phyloP scores from a whole-genome alignment of 176 grass and related monocot genomes.

The Musa schizocarpa region DNA sequence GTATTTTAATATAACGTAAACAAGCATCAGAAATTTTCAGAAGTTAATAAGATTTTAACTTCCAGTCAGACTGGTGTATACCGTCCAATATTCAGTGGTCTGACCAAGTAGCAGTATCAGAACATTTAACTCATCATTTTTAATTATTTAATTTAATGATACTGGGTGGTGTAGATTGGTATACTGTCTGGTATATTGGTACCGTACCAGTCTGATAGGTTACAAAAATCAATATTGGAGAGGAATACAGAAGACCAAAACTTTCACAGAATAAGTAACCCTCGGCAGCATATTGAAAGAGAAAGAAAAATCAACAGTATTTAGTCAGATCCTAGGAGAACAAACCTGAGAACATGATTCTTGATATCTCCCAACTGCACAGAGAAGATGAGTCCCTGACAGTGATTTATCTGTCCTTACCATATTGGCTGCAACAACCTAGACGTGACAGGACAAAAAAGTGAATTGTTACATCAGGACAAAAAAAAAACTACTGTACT shows the following conservation, averaged over 20 bases:
- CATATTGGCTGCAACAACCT: constrained; percentile 99
- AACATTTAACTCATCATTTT: too few species aligned
- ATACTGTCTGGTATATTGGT: too few species aligned
- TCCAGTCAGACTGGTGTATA: too few species aligned
- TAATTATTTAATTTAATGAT: too few species aligned
- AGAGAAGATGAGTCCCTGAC: constrained; percentile 92
- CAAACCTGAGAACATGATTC: constrained; percentile 97
- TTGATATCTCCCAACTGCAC: constrained; percentile 96
- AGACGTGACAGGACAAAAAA: constrained; percentile 12
- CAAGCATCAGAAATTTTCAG: not conserved
- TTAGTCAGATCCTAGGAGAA: not conserved
- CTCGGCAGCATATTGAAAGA: not conserved
- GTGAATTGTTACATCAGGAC: not conserved
- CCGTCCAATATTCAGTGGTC: too few species aligned
- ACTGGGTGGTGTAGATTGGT: too few species aligned
- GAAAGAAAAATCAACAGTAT: not conserved
- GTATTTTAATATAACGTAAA: not conserved
- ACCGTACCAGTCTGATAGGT: too few species aligned
- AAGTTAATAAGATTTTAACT: not conserved
- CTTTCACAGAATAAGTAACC: not conserved
- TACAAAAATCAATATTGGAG: too few species aligned
- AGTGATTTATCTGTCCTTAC: constrained; percentile 92
- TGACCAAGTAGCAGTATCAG: too few species aligned
- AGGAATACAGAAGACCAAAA: too few species aligned
- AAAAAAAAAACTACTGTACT: not conserved